A percentile compares a stretch with the other conserved stretches of the same genome.
Conservation (phyloP, 2,329 filamentous ascomycete genomes). For the Eutypa lata region DNA sequence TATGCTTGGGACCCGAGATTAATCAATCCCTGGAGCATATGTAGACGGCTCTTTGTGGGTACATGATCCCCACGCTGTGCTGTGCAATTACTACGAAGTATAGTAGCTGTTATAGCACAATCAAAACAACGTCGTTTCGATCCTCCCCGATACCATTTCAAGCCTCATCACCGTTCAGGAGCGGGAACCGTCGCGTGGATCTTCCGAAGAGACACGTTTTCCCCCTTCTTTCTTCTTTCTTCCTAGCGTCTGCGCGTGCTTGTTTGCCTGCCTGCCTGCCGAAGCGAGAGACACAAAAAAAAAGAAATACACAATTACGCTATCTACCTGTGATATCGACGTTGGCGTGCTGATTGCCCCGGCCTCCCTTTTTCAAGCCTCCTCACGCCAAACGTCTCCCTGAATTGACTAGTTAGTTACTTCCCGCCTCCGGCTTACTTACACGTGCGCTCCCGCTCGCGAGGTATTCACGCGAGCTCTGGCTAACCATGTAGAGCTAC, state of each 20-base stretch:
- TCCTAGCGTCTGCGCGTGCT: neutral
- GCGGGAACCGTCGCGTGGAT: neutral
- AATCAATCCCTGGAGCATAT: neutral
- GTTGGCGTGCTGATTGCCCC: neutral
- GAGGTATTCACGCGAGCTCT: too few relatives aligned
- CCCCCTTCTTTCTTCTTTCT: neutral
- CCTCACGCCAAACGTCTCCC: neutral
- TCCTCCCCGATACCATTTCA: neutral
- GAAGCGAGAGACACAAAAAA: neutral
- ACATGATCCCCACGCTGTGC: neutral
- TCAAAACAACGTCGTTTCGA: too few relatives aligned
- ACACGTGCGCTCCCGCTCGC: too few relatives aligned
- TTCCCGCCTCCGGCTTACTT: too few relatives aligned
- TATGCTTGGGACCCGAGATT: neutral
- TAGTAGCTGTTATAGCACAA: too few relatives aligned
- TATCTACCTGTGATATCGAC: neutral
- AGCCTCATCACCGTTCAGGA: neutral
- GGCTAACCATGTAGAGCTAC: too few relatives aligned
- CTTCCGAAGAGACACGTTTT: neutral
- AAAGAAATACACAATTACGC: neutral
- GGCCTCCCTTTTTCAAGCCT: neutral
- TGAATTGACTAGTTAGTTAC: too few relatives aligned
- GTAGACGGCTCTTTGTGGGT: neutral
- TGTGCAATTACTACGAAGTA: too few relatives aligned
- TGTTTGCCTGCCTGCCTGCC: neutral